Evolutionary conservation across 306 rosid species (phyloP).

Genomic region (Cicer judaicum): DNA sequence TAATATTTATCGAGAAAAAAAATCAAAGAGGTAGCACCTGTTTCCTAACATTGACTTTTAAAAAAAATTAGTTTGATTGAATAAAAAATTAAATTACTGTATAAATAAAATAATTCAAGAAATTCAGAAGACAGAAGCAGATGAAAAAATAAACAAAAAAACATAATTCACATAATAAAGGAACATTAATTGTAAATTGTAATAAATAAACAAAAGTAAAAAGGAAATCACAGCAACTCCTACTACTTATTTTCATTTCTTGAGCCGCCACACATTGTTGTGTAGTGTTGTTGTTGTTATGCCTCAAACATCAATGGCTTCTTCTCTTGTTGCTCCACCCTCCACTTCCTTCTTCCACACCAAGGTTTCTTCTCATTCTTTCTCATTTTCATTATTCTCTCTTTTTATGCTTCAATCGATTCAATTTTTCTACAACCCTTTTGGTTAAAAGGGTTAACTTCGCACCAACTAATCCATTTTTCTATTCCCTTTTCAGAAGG

Average conservation of each 20-base stretch:
- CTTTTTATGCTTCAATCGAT: background rate
- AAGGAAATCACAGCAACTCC: too few relatives aligned
- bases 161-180: too few relatives aligned
- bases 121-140: too few relatives aligned
- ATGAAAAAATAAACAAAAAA: too few relatives aligned
- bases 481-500: slow-evolving; percentile 48
- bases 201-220: too few relatives aligned
- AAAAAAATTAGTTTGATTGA: too few relatives aligned
- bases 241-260: background rate
- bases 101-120: too few relatives aligned
- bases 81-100: too few relatives aligned
- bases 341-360: slow-evolving; percentile 50
- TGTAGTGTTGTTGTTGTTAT: background rate
- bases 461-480: slow-evolving; percentile 12
- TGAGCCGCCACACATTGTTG: slow-evolving; percentile 14
- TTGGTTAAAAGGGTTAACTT: slow-evolving; percentile 24
- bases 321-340: slow-evolving; percentile 57
- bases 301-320: slow-evolving; percentile 57
- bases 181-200: too few relatives aligned
- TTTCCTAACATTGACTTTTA: too few relatives aligned
- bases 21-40: too few relatives aligned
- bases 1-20: too few relatives aligned
- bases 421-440: slow-evolving; percentile 16
- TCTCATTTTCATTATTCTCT: background rate
- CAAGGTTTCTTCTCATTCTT: slow-evolving; percentile 52